Conservation (phyloP, 2,329 filamentous ascomycete species). For the Trichoderma sp. region DNA sequence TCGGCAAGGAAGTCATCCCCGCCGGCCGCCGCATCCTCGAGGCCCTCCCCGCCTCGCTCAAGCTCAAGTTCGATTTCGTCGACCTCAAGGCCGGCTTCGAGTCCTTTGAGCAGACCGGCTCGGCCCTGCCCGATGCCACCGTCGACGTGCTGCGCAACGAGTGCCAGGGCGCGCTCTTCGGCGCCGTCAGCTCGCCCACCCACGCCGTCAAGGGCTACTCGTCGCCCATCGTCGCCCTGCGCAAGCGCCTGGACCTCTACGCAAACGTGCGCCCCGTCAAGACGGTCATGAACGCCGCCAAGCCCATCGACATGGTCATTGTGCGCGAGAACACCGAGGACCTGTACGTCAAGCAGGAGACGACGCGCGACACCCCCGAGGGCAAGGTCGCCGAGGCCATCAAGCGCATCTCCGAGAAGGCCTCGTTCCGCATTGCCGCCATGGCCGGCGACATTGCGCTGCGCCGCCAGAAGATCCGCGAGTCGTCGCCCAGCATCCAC, state of each 20-base stretch:
- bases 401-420: slow-evolving; percentile 91
- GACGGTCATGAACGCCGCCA: slow-evolving; percentile 66
- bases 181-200: slow-evolving; percentile 90
- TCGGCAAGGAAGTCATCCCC: slow-evolving; percentile 97
- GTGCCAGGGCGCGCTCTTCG: slow-evolving; percentile 95
- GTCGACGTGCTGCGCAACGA: slow-evolving; percentile 86
- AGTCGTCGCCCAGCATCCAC: slow-evolving; percentile 62
- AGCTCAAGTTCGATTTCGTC: slow-evolving; percentile 91
- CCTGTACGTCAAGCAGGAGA: slow-evolving; percentile 96
- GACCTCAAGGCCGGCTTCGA: slow-evolving; percentile 92
- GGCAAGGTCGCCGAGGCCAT: slow-evolving; percentile 94
- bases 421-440: slow-evolving; percentile 81
- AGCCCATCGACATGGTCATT: slow-evolving; percentile 93
- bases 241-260: slow-evolving; percentile 93
- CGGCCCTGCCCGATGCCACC: slow-evolving; percentile 86
- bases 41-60: slow-evolving; percentile 86
- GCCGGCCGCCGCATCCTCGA: slow-evolving; percentile 90
- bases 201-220: slow-evolving; percentile 93
- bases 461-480: slow-evolving; percentile 79
- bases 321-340: slow-evolving; percentile 99
- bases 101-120: slow-evolving; percentile 87
- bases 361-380: slow-evolving; percentile 73
- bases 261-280: slow-evolving; percentile 98
- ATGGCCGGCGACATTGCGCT: slow-evolving; percentile 96
- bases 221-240: slow-evolving; percentile 92